Conservation (phyloP, 495 filamentous ascomycete species). For the Neurospora tetrasperma region DNA sequence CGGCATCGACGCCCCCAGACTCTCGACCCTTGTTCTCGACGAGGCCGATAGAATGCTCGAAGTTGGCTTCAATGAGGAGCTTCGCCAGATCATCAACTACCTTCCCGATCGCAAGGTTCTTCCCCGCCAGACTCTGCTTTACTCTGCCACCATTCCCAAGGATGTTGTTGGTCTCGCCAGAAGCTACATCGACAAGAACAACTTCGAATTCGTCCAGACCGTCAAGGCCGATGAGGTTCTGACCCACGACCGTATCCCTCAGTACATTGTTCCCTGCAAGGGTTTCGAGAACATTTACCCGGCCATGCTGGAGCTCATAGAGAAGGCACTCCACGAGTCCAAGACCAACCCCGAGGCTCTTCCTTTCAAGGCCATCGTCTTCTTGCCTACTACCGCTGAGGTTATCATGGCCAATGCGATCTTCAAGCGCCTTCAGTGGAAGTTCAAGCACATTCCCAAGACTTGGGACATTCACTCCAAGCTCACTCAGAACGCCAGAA, state of each 20-base stretch:
- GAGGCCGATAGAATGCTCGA: conserved; percentile 92
- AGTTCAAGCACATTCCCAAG: conserved; percentile 19
- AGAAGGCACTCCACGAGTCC: conserved; percentile 39
- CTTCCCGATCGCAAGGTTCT: conserved; percentile 51
- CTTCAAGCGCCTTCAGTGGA: conserved; percentile 44
- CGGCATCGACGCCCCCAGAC: conserved; percentile 58
- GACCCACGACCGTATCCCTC: conserved; percentile 76
- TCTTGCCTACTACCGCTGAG: conserved; percentile 68
- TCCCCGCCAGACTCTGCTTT: conserved; percentile 81
- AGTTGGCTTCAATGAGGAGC: conserved; percentile 73
- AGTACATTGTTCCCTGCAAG: conserved; percentile 52
- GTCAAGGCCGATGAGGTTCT: conserved; percentile 68
- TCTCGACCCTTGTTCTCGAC: conserved; percentile 79
- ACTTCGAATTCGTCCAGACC: conserved; percentile 76
- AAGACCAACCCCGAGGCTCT: conserved; percentile 23
- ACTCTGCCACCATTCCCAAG: conserved; percentile 81
- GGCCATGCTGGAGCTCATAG: conserved; percentile 60
- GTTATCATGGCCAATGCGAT: conserved; percentile 51
- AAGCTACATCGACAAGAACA: conserved; percentile 34
- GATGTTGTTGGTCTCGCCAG: conserved; percentile 75
- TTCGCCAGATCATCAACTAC: conserved; percentile 53
- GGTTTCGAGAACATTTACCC: conserved; percentile 71
- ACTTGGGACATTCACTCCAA: conserved; percentile 70
- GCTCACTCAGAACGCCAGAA: conserved; percentile 60
- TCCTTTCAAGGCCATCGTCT: conserved; percentile 92